Base-by-base conservation (phyloP, 2,329 filamentous ascomycete genomes). In the Calonectria pseudoreteaudii region DNA sequence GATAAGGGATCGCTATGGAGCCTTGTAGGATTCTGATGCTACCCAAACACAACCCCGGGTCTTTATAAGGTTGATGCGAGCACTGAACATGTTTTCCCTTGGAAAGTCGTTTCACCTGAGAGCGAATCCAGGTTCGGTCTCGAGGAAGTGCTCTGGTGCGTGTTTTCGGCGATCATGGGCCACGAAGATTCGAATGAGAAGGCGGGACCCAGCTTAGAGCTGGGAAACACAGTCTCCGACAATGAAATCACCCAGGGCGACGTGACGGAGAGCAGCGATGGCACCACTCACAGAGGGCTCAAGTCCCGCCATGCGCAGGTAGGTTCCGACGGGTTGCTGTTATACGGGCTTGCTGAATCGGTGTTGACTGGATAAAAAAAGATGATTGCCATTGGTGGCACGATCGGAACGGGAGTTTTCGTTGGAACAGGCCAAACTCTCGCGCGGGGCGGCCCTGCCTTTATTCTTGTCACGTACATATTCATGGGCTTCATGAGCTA, bases 401-500 rank as follows among this genome's bases (percentile, higher is more conserved):
- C 23, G 4, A 78, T 79, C 31, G 73, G 74, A 31, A 77, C 77
- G 6, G 62, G 60, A 10, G 44, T 74, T 9, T 71, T 71, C 28
- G 50, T 70, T 14, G 41, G 56, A n/a, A 68, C 70, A 6, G 71
- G 74, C 16, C 67, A 72, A 16, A 70, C 75, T 34, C 65, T 77
- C 3, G 65, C 70, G 9, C 70, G 68, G 6, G 79, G 81, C 3
- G 82, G 83, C 1, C 81, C 82, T 66, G 87, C 86, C 14, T 85
- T 84, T 66, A 84, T 88, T 9, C 81, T 90, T 34, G 83, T 86
- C 38, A 85, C 85, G 11, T 90, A 88, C 75, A 80, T 86, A 28
- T 85, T 89, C 62, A 86, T 91, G 73, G 89, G 89, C 65, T 85
- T 88, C 13, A 86, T 91, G 66, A 87, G 91, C 41, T 91, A 87